Percentiles rank a stretch among this genome's conserved stretches.
These are phyloP conservation scores for Umbilicus rupestris DNA, from an alignment of 164 flowering plant genomes.

Conservation along the genomic window DNA sequence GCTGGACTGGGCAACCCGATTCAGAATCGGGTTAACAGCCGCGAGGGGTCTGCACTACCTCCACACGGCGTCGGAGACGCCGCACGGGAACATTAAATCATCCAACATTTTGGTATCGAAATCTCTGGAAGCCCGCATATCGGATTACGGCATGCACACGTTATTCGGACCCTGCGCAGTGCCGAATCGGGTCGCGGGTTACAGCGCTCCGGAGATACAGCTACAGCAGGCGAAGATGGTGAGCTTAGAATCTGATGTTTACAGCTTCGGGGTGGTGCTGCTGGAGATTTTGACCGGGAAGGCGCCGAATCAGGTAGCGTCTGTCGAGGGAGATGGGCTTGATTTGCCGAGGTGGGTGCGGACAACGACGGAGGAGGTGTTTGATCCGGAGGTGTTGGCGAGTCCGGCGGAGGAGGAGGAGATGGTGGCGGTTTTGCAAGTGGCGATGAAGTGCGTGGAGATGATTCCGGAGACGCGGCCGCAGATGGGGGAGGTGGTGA, in stretches of 20 bases:
- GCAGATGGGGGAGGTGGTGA: constrained; percentile 52
- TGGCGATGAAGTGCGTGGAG: constrained; percentile 86
- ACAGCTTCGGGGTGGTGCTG: constrained; percentile 80
- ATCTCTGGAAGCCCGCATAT: constrained; percentile 43
- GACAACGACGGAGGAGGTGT: constrained; percentile 91
- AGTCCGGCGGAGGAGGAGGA: constrained; percentile 75
- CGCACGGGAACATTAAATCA: constrained; percentile 90
- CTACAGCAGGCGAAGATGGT: constrained; percentile 54
- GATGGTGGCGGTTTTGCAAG: constrained; percentile 89
- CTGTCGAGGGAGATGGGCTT: constrained; percentile 82
- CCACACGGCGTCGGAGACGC: constrained; percentile 48
- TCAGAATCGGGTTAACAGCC: constrained; percentile 61
- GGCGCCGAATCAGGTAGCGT: constrained; percentile 70
- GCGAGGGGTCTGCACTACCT: constrained; percentile 75
- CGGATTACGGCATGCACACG: constrained; percentile 79
- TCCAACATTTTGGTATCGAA: constrained; percentile 75
- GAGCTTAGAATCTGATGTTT: constrained; percentile 80
- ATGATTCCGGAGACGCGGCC: constrained; percentile 82
- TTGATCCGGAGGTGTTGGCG: constrained; percentile 82
- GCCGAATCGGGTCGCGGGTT: constrained; percentile 67
- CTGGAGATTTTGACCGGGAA: constrained; percentile 86
- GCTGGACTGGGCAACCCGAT: constrained; percentile 80
- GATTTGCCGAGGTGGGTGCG: constrained; percentile 97
- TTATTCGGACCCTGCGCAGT: constrained; percentile 44
- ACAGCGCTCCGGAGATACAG: constrained; percentile 84